Conservation (phyloP, 345 rosid species). For the Rhizophora apiculata region DNA sequence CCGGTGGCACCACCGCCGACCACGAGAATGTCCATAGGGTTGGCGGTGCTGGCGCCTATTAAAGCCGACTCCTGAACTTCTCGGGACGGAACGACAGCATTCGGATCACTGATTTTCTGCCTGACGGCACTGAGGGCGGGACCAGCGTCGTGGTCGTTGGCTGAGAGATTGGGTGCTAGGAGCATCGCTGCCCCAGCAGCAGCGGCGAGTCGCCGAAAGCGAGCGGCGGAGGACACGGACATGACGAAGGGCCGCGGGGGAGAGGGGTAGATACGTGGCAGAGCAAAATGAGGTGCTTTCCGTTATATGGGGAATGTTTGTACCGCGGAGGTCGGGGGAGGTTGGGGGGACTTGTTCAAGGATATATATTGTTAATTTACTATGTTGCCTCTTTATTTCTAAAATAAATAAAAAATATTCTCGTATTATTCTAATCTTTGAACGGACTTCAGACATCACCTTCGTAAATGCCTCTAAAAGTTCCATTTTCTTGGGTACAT, state of each 20-base stretch:
- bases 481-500: too few species aligned
- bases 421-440: too few species aligned
- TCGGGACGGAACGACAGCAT: constrained; percentile 62
- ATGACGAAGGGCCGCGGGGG: constrained; percentile 24
- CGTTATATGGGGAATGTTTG: too few species aligned
- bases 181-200: constrained; percentile 32
- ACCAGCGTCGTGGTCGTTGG: constrained; percentile 48
- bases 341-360: too few species aligned
- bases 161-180: constrained; percentile 36
- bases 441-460: too few species aligned
- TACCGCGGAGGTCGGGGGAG: too few species aligned
- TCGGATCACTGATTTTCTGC: constrained; percentile 49
- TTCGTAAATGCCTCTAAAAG: too few species aligned
- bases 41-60: constrained; percentile 43
- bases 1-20: constrained; percentile 99
- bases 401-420: too few species aligned
- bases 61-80: constrained; percentile 63
- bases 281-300: not conserved
- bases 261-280: constrained; percentile 8
- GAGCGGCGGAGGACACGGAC: constrained; percentile 58
- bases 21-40: constrained; percentile 83
- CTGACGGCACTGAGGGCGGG: constrained; percentile 43
- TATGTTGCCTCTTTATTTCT: too few species aligned
- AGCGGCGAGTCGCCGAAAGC: constrained; percentile 50
- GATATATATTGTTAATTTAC: too few species aligned